Conservation (phyloP, 1,284 basidiomycete genomes). For the Dichomitus squalens region DNA sequence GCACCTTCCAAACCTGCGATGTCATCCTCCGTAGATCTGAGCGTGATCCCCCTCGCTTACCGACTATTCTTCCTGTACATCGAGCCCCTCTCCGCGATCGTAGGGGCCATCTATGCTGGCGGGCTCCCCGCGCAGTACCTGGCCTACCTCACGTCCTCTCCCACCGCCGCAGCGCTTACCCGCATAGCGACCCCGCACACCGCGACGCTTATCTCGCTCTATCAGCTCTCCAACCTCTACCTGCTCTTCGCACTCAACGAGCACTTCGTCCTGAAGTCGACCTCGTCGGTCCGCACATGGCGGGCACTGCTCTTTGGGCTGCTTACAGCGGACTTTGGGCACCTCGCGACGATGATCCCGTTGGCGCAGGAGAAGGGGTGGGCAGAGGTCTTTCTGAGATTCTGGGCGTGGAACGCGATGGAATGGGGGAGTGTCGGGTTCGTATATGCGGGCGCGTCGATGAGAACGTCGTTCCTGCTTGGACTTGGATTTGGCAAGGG, state of each 20-base stretch:
- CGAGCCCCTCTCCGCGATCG: constrained; percentile 52
- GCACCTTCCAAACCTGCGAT: no score
- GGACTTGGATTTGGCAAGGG: constrained; percentile 34
- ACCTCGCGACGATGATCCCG: constrained; percentile 49
- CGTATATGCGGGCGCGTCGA: constrained; percentile 48
- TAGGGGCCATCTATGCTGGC: constrained; percentile 51
- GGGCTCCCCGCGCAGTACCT: constrained; percentile 44
- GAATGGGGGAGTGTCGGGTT: constrained; percentile 57
- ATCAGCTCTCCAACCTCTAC: constrained; percentile 54
- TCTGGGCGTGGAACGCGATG: constrained; percentile 54
- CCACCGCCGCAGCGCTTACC: constrained; percentile 13
- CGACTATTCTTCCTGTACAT: constrained; percentile 53
- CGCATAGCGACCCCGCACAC: constrained; percentile 29
- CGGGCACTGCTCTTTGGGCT: constrained; percentile 45
- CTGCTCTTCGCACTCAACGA: constrained; percentile 57
- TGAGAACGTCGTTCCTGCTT: constrained; percentile 42
- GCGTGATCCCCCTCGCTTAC: constrained; percentile 33
- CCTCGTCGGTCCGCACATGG: constrained; percentile 45
- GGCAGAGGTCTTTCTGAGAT: constrained; percentile 36
- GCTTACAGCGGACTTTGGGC: constrained; percentile 51
- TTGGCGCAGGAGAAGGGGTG: constrained; percentile 44
- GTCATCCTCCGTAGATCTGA: no score
- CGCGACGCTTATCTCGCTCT: constrained; percentile 43
- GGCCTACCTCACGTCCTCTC: constrained; percentile 36
- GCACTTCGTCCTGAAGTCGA: constrained; percentile 50